Evolutionary conservation across 495 filamentous ascomycete species (phyloP).

Genomic region (Filosporella fistucella): DNA sequence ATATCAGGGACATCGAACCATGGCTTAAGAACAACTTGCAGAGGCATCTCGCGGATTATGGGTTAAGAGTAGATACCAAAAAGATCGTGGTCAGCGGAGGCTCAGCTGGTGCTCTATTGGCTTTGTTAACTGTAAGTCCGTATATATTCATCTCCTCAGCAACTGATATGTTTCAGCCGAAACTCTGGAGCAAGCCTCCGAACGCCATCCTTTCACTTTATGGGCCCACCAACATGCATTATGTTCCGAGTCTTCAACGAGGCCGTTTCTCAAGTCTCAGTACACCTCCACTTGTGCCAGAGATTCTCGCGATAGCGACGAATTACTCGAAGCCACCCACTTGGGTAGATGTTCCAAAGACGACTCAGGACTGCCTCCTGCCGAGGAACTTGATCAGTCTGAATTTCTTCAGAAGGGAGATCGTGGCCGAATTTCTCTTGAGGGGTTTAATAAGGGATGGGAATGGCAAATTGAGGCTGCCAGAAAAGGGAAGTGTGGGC

Average conservation of each 20-base stretch:
- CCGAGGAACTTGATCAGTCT: constrained; percentile 7
- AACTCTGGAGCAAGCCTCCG: constrained; percentile 12
- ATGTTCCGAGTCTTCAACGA: background rate
- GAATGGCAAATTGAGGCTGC: constrained; percentile 8
- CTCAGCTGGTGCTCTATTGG: constrained; percentile 16
- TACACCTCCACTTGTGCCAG: background rate
- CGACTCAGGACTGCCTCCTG: constrained; percentile 1
- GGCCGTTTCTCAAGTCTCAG: background rate
- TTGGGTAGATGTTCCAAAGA: background rate
- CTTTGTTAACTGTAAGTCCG: constrained; percentile 9
- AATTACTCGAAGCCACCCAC: constrained; percentile 6
- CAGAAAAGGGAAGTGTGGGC: constrained; percentile 1
- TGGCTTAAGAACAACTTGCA: constrained; percentile 11
- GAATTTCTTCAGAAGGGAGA: constrained; percentile 4
- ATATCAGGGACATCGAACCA: constrained; percentile 12
- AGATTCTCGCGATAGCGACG: constrained; percentile 8
- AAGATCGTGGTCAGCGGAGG: constrained; percentile 11
- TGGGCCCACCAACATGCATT: constrained; percentile 13
- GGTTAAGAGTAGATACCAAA: background rate
- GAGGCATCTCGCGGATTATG: background rate
- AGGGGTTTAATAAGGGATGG: constrained; percentile 5
- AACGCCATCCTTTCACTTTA: constrained; percentile 13
- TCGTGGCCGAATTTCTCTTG: constrained; percentile 12
- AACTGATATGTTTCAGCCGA: constrained; percentile 3
- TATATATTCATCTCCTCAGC: background rate